A percentile compares a stretch with the other conserved stretches of the same genome.
phyloP scores from a whole-genome alignment of 352 stramenopile species.

The Globisporangium parvum region DNA sequence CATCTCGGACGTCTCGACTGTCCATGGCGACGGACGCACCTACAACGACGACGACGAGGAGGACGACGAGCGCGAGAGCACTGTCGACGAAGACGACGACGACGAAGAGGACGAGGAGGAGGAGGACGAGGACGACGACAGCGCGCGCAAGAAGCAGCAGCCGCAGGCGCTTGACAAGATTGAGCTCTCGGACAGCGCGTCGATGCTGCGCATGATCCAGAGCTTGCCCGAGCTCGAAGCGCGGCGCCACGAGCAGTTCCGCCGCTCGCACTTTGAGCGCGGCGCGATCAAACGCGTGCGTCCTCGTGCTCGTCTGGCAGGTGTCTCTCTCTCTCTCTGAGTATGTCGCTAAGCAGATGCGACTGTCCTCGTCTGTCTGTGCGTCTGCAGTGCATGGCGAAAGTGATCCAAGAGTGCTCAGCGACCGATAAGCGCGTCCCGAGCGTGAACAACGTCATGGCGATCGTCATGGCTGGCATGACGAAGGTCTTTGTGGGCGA shows the following conservation, averaged over 20 bases:
- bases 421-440: conserved; percentile 42
- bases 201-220: conserved; percentile 75
- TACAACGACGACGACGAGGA: conserved; percentile 19
- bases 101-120: conserved; percentile 32
- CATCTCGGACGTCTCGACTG: conserved; percentile 15
- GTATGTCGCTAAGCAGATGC: background rate
- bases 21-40: conserved; percentile 8
- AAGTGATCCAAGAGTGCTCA: conserved; percentile 66
- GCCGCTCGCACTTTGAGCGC: conserved; percentile 78
- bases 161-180: conserved; percentile 30
- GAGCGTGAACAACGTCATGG: conserved; percentile 79
- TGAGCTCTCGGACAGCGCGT: conserved; percentile 47
- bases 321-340: background rate
- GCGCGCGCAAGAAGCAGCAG: conserved; percentile 40
- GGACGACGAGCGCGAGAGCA: conserved; percentile 15
- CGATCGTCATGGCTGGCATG: conserved; percentile 86
- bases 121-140: conserved; percentile 45
- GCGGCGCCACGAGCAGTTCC: conserved; percentile 74
- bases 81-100: conserved; percentile 16
- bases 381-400: conserved; percentile 62
- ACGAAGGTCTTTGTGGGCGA: conserved; percentile 80
- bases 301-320: too few species aligned
- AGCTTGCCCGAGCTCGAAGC: conserved; percentile 57
- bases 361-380: background rate
- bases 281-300: conserved; percentile 70